A percentile compares a stretch with the other conserved stretches of the same genome.
These are phyloP conservation scores for Schizosaccharomyces octosporus DNA, from an alignment of 805 yeast species.

Conservation along the genomic window DNA sequence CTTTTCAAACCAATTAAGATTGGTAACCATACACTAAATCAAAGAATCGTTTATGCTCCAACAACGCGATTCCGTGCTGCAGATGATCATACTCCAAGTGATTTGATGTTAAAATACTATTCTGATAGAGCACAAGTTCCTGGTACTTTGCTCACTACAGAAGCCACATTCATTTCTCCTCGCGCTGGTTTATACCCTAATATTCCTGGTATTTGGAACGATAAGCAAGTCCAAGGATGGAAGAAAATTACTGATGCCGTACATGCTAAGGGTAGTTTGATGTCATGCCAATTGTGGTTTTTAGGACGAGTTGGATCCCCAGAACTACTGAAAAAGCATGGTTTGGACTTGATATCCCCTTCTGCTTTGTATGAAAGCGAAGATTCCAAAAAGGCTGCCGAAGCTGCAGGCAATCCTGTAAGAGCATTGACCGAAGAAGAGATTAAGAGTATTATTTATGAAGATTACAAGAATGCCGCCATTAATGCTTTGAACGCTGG, in stretches of 20 bases:
- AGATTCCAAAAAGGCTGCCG: too few species aligned
- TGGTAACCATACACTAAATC: constrained; percentile 9
- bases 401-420: too few species aligned
- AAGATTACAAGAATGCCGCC: too few species aligned
- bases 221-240: constrained; percentile 76
- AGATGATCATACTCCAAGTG: constrained; percentile 11
- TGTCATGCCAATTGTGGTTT: constrained; percentile 23
- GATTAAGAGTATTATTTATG: too few species aligned
- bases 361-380: too few species aligned
- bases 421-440: too few species aligned
- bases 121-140: constrained; percentile 25
- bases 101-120: constrained; percentile 27
- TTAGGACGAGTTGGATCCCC: constrained; percentile 18
- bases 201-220: constrained; percentile 27
- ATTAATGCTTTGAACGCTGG: too few species aligned
- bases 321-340: too few species aligned
- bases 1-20: constrained; percentile 3
- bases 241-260: constrained; percentile 21
- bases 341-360: too few species aligned
- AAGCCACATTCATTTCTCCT: constrained; percentile 22
- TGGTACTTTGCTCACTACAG: constrained; percentile 34
- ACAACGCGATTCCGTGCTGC: constrained; percentile 22
- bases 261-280: constrained; percentile 16
- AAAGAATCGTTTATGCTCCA: constrained; percentile 25
- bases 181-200: constrained; percentile 18